Base-by-base conservation (phyloP, 345 rosid species). In the Lumnitzera littorea region DNA sequence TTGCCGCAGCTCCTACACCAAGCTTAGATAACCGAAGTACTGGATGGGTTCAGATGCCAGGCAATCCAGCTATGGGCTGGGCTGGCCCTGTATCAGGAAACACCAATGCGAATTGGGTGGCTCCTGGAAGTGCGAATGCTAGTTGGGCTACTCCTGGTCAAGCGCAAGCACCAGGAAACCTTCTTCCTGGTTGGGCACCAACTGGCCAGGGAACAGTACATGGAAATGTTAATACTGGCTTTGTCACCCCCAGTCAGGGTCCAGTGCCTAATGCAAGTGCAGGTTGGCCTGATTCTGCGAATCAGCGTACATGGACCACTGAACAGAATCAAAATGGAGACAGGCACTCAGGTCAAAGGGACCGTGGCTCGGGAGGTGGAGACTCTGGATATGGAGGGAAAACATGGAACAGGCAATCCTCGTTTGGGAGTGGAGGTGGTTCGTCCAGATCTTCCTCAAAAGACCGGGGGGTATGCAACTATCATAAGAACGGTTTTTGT, bases 211-310 rank as follows among this genome's bases (percentile, higher is more conserved):
- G 57, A 15, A 70, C 74, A 57, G 74, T 78, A 51, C 78, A 78
- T 48, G 85, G 69, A 68, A 76, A 68, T 63, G 62, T 77, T 41
- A 80, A 78, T 65, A 60, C 78, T 46, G 80, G 77, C 36, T 80
- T 89, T 84, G 76, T 67, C 46, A 71, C 76, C 46, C 80, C 82
- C 1, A 64, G 65, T 48, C 94, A 84, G 68, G 87, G 70, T 60
- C 91, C 78, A 62, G 74, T 74, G 50, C 77, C 82, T 52, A 80
- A 71, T 65, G 61, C 72, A 54, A 79, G 75, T 62, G 24, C 78
- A 0, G 80, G 82, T 65, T 87, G 98, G 98, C 74, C 69, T 56
- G 70, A 72, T 50, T 71, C 88, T 46, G 84, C 73, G 54, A 88
- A 81, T 63, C 62, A 73, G 52, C 77, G 74, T 17, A 46, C 51